phyloP scores from a whole-genome alignment of 2,329 filamentous ascomycete genomes.

The Trichoderma gracile region DNA sequence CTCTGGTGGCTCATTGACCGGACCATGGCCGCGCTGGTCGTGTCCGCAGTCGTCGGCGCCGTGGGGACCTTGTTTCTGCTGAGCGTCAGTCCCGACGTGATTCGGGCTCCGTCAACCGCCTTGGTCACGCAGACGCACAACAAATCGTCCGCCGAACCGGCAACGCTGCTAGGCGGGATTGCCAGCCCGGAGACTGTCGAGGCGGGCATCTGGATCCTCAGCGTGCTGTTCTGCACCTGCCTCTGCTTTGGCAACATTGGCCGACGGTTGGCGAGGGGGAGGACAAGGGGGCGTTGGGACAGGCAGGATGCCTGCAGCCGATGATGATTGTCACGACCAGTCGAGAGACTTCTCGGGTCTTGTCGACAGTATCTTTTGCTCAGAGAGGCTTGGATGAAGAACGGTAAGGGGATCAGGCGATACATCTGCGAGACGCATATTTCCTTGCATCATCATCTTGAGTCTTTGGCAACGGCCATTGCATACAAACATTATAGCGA shows the following conservation, averaged over 20 bases:
- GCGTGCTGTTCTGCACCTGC: constrained; percentile 90
- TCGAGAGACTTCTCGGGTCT: no score
- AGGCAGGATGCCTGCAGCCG: constrained; percentile 39
- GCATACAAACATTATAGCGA: no score
- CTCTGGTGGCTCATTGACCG: constrained; percentile 97
- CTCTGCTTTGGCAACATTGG: constrained; percentile 97
- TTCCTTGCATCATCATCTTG: no score
- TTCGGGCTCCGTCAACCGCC: constrained; percentile 64
- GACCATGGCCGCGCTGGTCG: constrained; percentile 77
- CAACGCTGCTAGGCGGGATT: constrained; percentile 49
- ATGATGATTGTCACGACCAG: neutral
- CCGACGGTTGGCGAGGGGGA: constrained; percentile 65
- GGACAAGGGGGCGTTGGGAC: constrained; percentile 49
- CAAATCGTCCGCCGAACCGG: constrained; percentile 4
- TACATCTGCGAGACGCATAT: no score
- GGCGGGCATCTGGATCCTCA: constrained; percentile 83
- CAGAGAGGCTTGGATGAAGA: no score
- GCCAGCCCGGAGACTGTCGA: constrained; percentile 66
- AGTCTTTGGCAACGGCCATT: no score
- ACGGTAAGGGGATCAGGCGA: no score
- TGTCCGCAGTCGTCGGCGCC: constrained; percentile 73
- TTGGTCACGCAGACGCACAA: constrained; percentile 34
- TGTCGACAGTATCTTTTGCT: no score
- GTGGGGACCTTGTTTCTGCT: constrained; percentile 73
- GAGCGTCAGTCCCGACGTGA: constrained; percentile 72